Evolutionary conservation across 2,329 filamentous ascomycete genomes (phyloP).

Genomic region (Hypoxylon sp.): DNA sequence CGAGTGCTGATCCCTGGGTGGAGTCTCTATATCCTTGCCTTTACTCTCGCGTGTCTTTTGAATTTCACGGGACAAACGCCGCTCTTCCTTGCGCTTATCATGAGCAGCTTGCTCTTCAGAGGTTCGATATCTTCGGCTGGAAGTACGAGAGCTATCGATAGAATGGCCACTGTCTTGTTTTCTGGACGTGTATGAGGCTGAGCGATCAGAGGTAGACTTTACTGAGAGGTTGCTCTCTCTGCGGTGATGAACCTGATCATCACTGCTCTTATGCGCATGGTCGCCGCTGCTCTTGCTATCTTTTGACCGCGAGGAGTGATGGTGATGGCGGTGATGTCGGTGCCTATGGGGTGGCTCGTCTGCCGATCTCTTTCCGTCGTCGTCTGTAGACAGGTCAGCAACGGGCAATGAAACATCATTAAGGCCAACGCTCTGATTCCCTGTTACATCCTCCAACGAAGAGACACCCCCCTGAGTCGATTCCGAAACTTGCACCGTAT

Average conservation of each 20-base stretch:
- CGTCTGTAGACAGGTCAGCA: conserved; percentile 66
- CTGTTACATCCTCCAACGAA: conserved; percentile 38
- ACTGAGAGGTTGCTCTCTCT: conserved; percentile 37
- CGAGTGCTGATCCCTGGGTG: conserved; percentile 41
- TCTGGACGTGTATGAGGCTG: conserved; percentile 51
- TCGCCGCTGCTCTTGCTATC: conserved; percentile 39
- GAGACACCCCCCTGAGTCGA: conserved; percentile 35
- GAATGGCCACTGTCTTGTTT: conserved; percentile 58
- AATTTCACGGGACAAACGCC: conserved; percentile 48
- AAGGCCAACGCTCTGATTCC: conserved; percentile 47
- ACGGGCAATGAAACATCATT: conserved; percentile 55
- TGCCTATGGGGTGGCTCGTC: conserved; percentile 37
- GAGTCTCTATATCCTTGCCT: conserved; percentile 46
- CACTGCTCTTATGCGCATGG: conserved; percentile 28
- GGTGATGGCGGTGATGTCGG: conserved; percentile 46
- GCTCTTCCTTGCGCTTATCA: conserved; percentile 59
- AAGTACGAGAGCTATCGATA: conserved; percentile 50
- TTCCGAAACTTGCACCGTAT: conserved; percentile 31
- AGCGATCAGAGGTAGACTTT: conserved; percentile 44
- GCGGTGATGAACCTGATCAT: conserved; percentile 50
- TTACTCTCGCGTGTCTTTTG: conserved; percentile 47
- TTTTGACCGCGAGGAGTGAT: conserved; percentile 37
- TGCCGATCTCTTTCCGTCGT: conserved; percentile 53
- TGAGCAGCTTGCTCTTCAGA: conserved; percentile 60
- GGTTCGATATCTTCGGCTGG: conserved; percentile 51